Conservation (phyloP, 1,284 basidiomycete species). For the Trichosporon sp. region DNA sequence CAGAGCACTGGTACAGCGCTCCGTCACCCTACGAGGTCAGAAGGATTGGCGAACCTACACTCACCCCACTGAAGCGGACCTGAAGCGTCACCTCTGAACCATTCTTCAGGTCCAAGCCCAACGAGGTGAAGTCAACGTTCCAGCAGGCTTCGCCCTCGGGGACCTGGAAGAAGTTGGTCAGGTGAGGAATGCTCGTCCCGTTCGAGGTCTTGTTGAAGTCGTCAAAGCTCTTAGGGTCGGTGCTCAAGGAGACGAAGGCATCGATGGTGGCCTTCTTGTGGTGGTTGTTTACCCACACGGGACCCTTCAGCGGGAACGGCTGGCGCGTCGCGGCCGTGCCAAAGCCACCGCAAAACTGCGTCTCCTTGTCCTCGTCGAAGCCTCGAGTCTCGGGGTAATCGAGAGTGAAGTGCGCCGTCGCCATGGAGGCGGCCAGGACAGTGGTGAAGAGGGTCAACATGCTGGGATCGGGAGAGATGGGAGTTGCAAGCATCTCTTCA, state of each 20-base stretch:
- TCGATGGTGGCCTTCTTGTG: constrained; percentile 58
- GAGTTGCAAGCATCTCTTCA: not conserved
- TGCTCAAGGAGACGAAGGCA: constrained; percentile 61
- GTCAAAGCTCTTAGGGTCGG: constrained; percentile 63
- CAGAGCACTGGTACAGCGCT: constrained; percentile 71
- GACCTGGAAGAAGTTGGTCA: constrained; percentile 62
- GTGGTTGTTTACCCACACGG: constrained; percentile 46
- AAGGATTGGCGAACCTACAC: constrained; percentile 10
- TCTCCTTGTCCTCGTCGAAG: constrained; percentile 65
- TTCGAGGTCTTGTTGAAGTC: constrained; percentile 63
- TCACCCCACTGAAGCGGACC: constrained; percentile 46
- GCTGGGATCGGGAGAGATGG: no score
- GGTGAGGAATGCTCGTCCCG: constrained; percentile 44
- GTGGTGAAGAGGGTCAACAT: not conserved
- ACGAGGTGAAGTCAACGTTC: constrained; percentile 62
- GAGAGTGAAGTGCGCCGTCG: constrained; percentile 69
- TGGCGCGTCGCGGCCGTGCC: constrained; percentile 60
- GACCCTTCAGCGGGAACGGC: constrained; percentile 65
- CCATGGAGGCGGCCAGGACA: constrained; percentile 47
- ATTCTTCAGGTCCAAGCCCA: constrained; percentile 61
- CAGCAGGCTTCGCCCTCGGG: constrained; percentile 67
- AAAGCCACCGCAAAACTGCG: constrained; percentile 57
- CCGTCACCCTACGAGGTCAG: constrained; percentile 65
- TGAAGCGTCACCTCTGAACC: constrained; percentile 49
- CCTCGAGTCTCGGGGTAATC: constrained; percentile 68